A percentile compares a stretch with the other conserved stretches of the same genome.
Evolutionary conservation across 345 rosid genomes (phyloP).

Genomic region (Linum usitatissimum): DNA sequence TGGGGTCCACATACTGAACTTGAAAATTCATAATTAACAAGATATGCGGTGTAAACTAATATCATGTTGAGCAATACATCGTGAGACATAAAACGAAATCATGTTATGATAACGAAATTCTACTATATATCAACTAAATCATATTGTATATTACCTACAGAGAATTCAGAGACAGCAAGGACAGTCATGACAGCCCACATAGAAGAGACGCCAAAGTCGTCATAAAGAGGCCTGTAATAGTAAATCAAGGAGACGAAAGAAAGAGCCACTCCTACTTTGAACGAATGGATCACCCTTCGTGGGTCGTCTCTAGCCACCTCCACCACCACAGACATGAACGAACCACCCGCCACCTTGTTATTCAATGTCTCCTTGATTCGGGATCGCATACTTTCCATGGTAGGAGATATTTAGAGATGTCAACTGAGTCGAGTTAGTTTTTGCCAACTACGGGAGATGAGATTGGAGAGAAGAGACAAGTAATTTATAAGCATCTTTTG

Average conservation of each 20-base stretch:
- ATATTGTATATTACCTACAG: conserved; percentile 30
- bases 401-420: too few species aligned
- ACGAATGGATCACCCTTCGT: conserved; percentile 29
- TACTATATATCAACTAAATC: too few species aligned
- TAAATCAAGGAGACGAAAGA: conserved; percentile 31
- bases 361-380: conserved; percentile 1
- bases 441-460: too few species aligned
- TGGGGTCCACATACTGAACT: too few species aligned
- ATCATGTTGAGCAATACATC: neutral
- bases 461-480: too few species aligned
- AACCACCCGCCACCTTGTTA: neutral
- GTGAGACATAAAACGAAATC: too few species aligned
- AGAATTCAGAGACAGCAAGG: conserved; percentile 25
- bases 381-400: too few species aligned
- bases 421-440: too few species aligned
- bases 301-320: conserved; percentile 26
- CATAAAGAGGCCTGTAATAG: conserved; percentile 21
- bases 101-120: too few species aligned
- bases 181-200: conserved; percentile 42
- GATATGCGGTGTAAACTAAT: too few species aligned
- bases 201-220: conserved; percentile 19
- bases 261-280: conserved; percentile 35
- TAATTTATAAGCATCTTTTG: too few species aligned
- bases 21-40: too few species aligned
- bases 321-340: neutral